These are phyloP conservation scores for Kodamaea sp. DNA, from an alignment of 1,139 yeast genomes.

Conservation along the genomic window DNA sequence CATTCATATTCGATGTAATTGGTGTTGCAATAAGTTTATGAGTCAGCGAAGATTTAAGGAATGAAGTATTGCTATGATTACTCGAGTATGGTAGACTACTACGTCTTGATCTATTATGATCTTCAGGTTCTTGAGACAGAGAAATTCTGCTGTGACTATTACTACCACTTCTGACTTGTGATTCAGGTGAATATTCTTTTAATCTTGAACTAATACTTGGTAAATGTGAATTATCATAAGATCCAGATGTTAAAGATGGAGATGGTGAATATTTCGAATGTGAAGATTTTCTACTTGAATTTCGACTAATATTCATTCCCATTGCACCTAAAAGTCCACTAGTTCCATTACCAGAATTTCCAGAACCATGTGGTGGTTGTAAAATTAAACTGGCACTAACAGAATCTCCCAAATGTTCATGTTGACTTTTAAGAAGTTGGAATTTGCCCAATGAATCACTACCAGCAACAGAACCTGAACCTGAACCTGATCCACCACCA, in stretches of 20 bases:
- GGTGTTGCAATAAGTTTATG: constrained; percentile 20
- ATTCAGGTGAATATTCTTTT: constrained; percentile 22
- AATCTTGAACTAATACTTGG: constrained; percentile 46
- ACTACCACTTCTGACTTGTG: too few relatives aligned
- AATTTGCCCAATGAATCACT: constrained; percentile 34
- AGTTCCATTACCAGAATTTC: constrained; percentile 1
- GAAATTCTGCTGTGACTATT: constrained; percentile 3
- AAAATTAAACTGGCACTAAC: constrained; percentile 44
- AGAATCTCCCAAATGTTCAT: constrained; percentile 50
- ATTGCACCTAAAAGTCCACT: constrained; percentile 2
- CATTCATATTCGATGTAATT: constrained; percentile 16
- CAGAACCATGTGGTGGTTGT: constrained; percentile 13
- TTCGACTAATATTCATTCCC: constrained; percentile 10
- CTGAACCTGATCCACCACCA: too few relatives aligned
- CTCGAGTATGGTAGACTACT: constrained; percentile 10
- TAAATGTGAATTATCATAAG: constrained; percentile 34
- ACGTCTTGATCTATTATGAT: constrained; percentile 6
- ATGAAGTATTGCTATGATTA: constrained; percentile 14
- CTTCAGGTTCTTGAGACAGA: constrained; percentile 11
- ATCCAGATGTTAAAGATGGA: constrained; percentile 33
- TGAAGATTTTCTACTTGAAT: constrained; percentile 34
- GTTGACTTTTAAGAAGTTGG: constrained; percentile 38
- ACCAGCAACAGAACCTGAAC: background rate
- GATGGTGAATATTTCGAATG: constrained; percentile 31
- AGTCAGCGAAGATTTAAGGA: constrained; percentile 15